Base-by-base conservation (phyloP, 2,329 filamentous ascomycete genomes). In the Hypoxylon sp. region DNA sequence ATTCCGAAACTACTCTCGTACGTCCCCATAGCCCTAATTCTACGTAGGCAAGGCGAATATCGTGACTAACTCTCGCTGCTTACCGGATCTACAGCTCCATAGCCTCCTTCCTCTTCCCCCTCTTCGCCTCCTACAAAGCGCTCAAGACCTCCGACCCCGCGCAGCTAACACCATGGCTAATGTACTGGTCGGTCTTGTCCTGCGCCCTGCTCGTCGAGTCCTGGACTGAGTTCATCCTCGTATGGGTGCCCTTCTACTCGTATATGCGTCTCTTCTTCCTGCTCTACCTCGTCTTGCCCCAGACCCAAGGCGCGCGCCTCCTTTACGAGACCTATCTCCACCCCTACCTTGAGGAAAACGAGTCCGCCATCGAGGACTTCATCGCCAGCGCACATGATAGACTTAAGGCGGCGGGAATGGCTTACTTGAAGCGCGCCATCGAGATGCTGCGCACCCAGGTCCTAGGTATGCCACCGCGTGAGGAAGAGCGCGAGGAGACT, bases 51-150 rank as follows among this genome's bases (percentile, higher is more conserved):
- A 43, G 16, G 19, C 37, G 25, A 51, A 50, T 41, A 37, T 43
- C 51, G 21, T 57, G 23, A 50, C 65, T 70, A 55, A 66, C 45
- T n/a, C 41, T 37, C 23, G 37, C 29, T 27, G 12, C 41, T 39
- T 48, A 59, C 51, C 43, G 32, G 21, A 19, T 16, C 30, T 37
- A 48, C 77, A 97, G 94, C 77, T 95, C 93, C 69, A 80, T 95
- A 78, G 90, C 92, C 63, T 96, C 94, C 61, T 94, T 97, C 77
- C 89, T 97, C 77, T 96, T 98, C 78, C 96, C 96, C 54, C 89
- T 97, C 69, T 98, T 97, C 82, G 94, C 95, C 71, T 97, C 95
- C 70, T 98, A 97, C 87, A 98, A 98, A 84, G 95, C 96, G 51
- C 91, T 99, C 76, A 95, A 96, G 81, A 94, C 93, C 14, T 91